Conservation (phyloP, 352 stramenopile species). For the Phytopythium sindhum region DNA sequence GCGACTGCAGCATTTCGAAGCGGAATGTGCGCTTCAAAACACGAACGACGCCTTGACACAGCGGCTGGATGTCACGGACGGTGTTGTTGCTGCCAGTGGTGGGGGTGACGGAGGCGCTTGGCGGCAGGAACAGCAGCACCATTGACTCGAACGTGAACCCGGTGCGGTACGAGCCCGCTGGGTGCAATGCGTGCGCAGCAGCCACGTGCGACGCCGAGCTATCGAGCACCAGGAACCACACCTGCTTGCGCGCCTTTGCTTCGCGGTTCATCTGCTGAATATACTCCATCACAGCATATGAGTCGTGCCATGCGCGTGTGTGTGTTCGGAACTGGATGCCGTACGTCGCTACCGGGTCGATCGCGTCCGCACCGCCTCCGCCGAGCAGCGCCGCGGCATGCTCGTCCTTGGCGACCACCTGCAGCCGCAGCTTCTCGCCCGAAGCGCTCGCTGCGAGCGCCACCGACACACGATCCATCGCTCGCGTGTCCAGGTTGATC, state of each 20-base stretch:
- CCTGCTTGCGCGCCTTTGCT: conserved; percentile 47
- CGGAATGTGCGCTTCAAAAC: conserved; percentile 66
- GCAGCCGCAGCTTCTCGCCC: conserved; percentile 59
- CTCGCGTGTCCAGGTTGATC: conserved; percentile 46
- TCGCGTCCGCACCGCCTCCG: conserved; percentile 12
- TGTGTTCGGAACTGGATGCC: conserved; percentile 46
- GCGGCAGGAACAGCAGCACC: conserved; percentile 61
- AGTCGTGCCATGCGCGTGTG: conserved; percentile 48
- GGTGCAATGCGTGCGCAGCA: conserved; percentile 56
- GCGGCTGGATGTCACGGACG: conserved; percentile 36
- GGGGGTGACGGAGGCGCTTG: conserved; percentile 14
- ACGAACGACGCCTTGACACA: conserved; percentile 54
- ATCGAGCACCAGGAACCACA: conserved; percentile 72
- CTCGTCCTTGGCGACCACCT: conserved; percentile 50
- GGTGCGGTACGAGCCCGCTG: conserved; percentile 47
- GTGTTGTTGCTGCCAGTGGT: not conserved
- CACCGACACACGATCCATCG: conserved; percentile 49
- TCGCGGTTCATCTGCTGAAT: conserved; percentile 61
- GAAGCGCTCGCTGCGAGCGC: conserved; percentile 53
- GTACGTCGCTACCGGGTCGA: conserved; percentile 30
- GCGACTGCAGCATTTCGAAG: conserved; percentile 45
- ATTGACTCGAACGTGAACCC: conserved; percentile 66
- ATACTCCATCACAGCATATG: conserved; percentile 43
- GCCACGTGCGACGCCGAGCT: conserved; percentile 61
- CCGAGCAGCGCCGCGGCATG: conserved; percentile 26